Conservation (phyloP, 2,329 filamentous ascomycete species). For the Thielaviopsis populi region DNA sequence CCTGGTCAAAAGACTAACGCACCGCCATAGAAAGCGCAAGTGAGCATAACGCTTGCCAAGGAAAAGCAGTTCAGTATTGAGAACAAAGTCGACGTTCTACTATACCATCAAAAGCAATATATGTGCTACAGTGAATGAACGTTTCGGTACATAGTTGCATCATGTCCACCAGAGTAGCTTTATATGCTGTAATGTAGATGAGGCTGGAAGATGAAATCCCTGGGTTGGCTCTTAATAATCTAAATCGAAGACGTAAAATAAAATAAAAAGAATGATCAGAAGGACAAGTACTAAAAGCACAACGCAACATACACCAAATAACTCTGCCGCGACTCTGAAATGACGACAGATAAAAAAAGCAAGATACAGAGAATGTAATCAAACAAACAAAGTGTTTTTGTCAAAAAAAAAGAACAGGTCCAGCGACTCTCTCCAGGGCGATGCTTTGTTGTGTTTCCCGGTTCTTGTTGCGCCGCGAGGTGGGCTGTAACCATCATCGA, state of each 20-base stretch:
- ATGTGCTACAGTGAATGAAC: too few relatives aligned
- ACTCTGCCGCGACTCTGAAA: background rate
- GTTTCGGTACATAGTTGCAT: too few relatives aligned
- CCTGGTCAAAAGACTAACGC: background rate
- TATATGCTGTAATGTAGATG: too few relatives aligned
- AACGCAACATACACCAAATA: background rate
- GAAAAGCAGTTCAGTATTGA: background rate
- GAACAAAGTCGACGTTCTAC: too few relatives aligned
- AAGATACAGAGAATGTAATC: background rate
- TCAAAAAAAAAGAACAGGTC: conserved; percentile 8
- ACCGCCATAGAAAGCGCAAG: background rate
- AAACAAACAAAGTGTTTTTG: background rate
- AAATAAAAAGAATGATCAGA: background rate
- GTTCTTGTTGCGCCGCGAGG: background rate
- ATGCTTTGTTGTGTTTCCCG: background rate
- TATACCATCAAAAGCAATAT: too few relatives aligned
- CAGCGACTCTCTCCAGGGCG: background rate
- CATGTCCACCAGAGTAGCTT: too few relatives aligned
- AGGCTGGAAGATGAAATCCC: background rate
- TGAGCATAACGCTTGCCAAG: background rate
- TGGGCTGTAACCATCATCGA: background rate
- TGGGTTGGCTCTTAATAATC: background rate
- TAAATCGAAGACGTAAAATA: background rate
- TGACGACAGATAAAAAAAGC: conserved; percentile 5
- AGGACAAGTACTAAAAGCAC: background rate